Conservation (phyloP, 768 basidiomycete species). For the Mycena venus region DNA sequence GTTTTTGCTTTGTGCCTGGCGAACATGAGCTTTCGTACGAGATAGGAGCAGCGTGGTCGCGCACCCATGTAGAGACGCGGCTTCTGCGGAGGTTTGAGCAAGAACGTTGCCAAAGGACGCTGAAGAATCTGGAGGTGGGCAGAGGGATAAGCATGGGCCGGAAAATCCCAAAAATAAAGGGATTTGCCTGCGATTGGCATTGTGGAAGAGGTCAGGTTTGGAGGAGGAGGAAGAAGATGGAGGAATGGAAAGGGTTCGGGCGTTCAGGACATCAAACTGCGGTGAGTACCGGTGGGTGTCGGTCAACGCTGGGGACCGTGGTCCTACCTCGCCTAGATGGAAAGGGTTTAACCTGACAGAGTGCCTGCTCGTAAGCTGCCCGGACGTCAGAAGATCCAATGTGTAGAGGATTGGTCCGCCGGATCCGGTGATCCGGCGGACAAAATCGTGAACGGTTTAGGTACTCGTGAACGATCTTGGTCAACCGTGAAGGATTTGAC, state of each 20-base stretch:
- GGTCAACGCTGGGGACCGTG: neutral
- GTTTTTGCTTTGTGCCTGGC: slow-evolving; percentile 67
- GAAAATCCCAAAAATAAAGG: neutral
- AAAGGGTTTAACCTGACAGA: too few relatives aligned
- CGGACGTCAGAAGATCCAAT: too few relatives aligned
- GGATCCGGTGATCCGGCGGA: too few relatives aligned
- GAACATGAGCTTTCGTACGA: neutral
- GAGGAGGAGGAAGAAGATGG: neutral
- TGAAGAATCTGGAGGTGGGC: neutral
- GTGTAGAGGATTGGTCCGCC: too few relatives aligned
- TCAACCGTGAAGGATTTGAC: too few relatives aligned
- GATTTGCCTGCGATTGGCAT: slow-evolving; percentile 17
- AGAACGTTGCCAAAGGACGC: slow-evolving; percentile 16
- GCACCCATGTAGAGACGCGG: slow-evolving; percentile 57
- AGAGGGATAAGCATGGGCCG: neutral
- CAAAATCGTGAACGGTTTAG: too few relatives aligned
- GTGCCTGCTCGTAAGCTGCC: neutral
- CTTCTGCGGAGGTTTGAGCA: slow-evolving; percentile 49
- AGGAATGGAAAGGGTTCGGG: neutral
- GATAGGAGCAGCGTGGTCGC: slow-evolving; percentile 17
- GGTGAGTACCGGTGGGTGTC: neutral
- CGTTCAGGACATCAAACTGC: slow-evolving; percentile 9
- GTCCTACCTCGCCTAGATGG: too few relatives aligned
- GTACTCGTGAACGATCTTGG: too few relatives aligned
- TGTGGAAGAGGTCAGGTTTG: too few relatives aligned